Evolutionary conservation across 192 early-diverging fungal genomes (phyloP).

Genomic region (Coemansia sp.): DNA sequence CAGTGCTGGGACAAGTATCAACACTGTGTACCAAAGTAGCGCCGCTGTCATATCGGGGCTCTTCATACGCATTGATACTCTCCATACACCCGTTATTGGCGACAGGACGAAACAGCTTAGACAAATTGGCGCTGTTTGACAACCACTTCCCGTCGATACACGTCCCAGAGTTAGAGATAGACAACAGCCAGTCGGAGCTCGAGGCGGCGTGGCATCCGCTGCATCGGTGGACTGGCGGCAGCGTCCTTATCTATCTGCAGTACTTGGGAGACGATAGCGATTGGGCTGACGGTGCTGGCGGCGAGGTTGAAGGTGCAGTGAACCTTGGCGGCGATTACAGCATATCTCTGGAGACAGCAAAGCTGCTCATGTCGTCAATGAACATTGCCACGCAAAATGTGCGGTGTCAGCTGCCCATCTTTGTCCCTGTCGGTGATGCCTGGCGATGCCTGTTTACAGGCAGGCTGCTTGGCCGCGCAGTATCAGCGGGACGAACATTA

Average conservation of each 20-base stretch:
- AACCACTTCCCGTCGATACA: constrained; percentile 50
- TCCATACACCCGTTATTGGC: constrained; percentile 44
- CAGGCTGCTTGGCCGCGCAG: constrained; percentile 15
- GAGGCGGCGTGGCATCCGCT: constrained; percentile 58
- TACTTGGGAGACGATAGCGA: constrained; percentile 34
- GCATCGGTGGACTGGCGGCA: constrained; percentile 71
- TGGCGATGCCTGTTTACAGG: constrained; percentile 52
- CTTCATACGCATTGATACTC: constrained; percentile 33
- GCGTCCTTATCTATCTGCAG: constrained; percentile 60
- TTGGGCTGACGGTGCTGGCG: constrained; percentile 19
- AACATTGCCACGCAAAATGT: constrained; percentile 69
- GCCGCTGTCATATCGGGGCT: constrained; percentile 33
- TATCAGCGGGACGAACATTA: not conserved
- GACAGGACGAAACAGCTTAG: constrained; percentile 28
- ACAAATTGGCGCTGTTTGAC: constrained; percentile 40
- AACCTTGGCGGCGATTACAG: constrained; percentile 40
- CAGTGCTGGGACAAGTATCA: constrained; percentile 33
- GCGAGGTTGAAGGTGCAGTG: constrained; percentile 14
- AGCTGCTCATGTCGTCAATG: constrained; percentile 66
- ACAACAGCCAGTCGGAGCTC: constrained; percentile 43
- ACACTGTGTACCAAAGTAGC: constrained; percentile 36
- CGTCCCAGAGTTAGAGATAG: constrained; percentile 44
- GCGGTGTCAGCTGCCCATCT: constrained; percentile 66
- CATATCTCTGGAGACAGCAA: constrained; percentile 64
- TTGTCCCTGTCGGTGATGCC: constrained; percentile 59